Base-by-base conservation (phyloP, 116 monocot species). In the Dioscorea cayenensis region DNA sequence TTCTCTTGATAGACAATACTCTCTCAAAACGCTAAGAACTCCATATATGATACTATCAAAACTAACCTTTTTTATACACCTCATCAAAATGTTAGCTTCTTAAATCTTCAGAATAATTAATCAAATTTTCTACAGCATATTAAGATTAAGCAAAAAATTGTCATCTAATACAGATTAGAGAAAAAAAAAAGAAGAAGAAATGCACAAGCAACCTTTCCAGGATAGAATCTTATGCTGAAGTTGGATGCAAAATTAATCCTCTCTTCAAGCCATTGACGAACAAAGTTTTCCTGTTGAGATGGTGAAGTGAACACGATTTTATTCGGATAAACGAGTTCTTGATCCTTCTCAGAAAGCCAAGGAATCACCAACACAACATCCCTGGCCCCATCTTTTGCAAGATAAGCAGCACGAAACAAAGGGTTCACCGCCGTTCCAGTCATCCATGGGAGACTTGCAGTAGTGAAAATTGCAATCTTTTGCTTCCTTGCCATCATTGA, bases 371-470 rank as follows among this genome's bases (percentile, higher is more conserved):
- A 65, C 5, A 78, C 80, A 63, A 95, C 95, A 32, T 84, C 83
- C 70, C 70, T 75, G 2, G 76, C 69, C 14, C 83, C 82, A 55
- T 76, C 60, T 70, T 75, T 87, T 27, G 89, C 84, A 35, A 95
- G 89, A 77, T 87, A 95, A 50, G 95, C 89, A 63, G 95, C 95
- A 43, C 95, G 84, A 71, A 95, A 95, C 49, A 95, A 80, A 22
- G 94, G 94, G 60, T 95, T 95, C 21, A 95, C 77, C 36, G 94
- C 88, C 51, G 91, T 95, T n/a, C 94, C 91, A 48, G 94, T 95
- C 94, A 95, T 88, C 94, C 94, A 95, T 63, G 94, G 94, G 48
- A 95, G 83, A 76, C 94, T 88, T 37, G 94, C 94, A 50, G 94
- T 95, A 28, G 94, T 95, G 51, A 91, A 91, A 72, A 95, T 91